Evolutionary conservation across 306 rosid species (phyloP), one percentile per base, ranked within the genome.

Genomic region (Macrotyloma uniflorum): DNA sequence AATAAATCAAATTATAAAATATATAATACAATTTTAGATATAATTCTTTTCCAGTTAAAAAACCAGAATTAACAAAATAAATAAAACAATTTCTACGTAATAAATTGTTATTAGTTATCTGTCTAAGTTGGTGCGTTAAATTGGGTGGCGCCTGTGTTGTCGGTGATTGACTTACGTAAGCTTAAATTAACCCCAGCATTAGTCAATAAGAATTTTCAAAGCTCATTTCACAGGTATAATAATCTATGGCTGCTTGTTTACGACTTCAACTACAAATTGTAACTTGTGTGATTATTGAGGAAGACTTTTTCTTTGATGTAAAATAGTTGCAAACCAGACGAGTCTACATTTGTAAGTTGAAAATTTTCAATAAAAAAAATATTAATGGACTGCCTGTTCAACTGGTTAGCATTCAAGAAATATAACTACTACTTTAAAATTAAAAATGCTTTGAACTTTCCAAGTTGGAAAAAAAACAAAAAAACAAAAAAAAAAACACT

Each of bases 381-480:
- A 28, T n/a, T n/a, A 24, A 32, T 36, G 35, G 28, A 61, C 11
- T 50, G 2, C 38, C 22, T 18, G 20, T 66, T 70, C 46, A 40
- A 35, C 36, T 33, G 16, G 58, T 68, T 57, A 70, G 38, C 80
- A 15, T 64, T 46, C 49, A 32, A 45, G 69, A 74, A 46, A 49
- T 32, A 46, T 33, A 45, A 45, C 32, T 62, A 19, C 2, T 32
- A 32, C 5, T 46, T 12, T 43, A 45, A 40, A 62, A 57, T 11
- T 58, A 36, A 55, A 32, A 75, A 18, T 28, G 36, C 28, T 55
- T 77, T 83, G 83, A 77, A 70, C 45, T 18, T 62, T 55, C 8
- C 42, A 49, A 61, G 18, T 20, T 66, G 72, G 72, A 59, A 33
- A 13, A 10, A n/a, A n/a, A n/a, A n/a, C n/a, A n/a, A n/a, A n/a